Evolutionary conservation across 148 eudicot genomes (phyloP), one percentile per base, ranked within the genome.

Genomic region (Vaccinium darrowii): DNA sequence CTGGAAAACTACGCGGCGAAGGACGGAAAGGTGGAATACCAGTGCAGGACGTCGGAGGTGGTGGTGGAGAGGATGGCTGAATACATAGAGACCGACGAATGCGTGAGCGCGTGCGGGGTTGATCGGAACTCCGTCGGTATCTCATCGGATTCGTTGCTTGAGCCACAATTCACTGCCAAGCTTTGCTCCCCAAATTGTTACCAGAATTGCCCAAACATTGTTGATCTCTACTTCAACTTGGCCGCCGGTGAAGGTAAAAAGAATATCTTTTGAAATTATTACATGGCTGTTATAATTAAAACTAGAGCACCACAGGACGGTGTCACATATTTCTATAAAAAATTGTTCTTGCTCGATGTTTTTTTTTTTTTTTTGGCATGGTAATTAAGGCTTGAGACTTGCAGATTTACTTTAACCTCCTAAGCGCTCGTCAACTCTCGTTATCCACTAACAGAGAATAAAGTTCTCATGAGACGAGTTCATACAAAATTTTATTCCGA

Each of bases 161-260:
- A 93, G 53, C 85, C 94, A 3, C 90, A 86, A 1, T 90, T 90
- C 86, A 85, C 88, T 21, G 82, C 91, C 80, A 91, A 88, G 86
- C 91, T 95, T 54, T 95, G 98, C 87, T 93, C 97, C 10, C 87
- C 92, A 0, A 81, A 87, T 67, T 95, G 98, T 81, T 92, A 83
- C 88, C 87, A 91, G 67, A 90, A 90, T 8, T 95, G 98, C 85
- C 97, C 95, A 60, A 95, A 93, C 88, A 88, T 95, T 72, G 85
- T 95, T 76, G 97, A 94, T 83, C 95, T 95, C 30, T 95, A 95
- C 91, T 91, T 88, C 91, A 92, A 95, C 67, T 85, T 94, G 88
- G 98, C 98, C 15, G 94, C 92, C 71, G 97, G 95, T 30, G 97
- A 95, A 85, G 98, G 98, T 95, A 94, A 25, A 30, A 10, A 5